Conservation (phyloP, 2,329 filamentous ascomycete genomes). For the Aspergillus ustus region DNA sequence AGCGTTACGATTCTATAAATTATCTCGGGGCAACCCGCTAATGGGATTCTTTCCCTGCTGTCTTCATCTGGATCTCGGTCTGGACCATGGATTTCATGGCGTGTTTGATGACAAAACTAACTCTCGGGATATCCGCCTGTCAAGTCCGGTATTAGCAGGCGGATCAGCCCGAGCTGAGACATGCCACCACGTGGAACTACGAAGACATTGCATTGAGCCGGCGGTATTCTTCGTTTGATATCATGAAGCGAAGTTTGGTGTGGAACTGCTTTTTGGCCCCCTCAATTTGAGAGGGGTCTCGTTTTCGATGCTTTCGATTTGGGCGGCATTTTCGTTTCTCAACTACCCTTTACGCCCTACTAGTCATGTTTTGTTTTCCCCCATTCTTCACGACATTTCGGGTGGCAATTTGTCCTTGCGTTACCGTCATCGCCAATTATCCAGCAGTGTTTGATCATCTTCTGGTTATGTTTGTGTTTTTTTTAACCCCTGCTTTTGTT, state of each 20-base stretch:
- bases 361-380: constrained; percentile 16
- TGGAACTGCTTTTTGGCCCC: constrained; percentile 23
- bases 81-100: constrained; percentile 11
- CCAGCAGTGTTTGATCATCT: constrained; percentile 16
- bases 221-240: constrained; percentile 20
- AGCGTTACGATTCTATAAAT: constrained; percentile 35
- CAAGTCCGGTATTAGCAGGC: neutral
- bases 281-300: neutral
- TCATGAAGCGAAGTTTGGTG: constrained; percentile 23
- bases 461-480: constrained; percentile 12
- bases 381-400: constrained; percentile 23
- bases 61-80: constrained; percentile 16
- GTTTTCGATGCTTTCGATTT: neutral
- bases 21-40: constrained; percentile 42
- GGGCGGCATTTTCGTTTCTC: constrained; percentile 14
- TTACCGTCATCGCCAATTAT: constrained; percentile 9
- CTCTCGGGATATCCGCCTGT: neutral
- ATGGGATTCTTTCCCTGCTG: constrained; percentile 28
- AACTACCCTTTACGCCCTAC: constrained; percentile 8
- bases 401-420: constrained; percentile 24
- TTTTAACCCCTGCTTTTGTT: constrained; percentile 5
- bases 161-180: neutral
- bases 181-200: neutral
- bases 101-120: neutral
- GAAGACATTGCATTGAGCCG: constrained; percentile 16